Conservation (phyloP, 2,329 filamentous ascomycete genomes). For the Lasiodiplodia sp. region DNA sequence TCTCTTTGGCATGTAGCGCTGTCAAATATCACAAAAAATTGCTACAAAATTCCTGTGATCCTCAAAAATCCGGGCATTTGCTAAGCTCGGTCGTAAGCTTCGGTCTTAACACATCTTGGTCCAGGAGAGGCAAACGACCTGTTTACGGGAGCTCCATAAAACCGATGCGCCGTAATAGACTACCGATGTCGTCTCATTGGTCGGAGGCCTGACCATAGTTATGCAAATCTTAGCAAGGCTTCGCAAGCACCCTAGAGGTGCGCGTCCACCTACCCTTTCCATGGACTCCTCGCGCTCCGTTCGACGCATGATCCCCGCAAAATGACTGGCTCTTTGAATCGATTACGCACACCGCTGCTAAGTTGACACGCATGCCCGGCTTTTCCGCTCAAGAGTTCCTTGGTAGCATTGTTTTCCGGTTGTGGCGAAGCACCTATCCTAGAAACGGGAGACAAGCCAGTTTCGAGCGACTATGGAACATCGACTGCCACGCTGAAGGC, state of each 20-base stretch:
- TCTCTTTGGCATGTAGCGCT: not conserved
- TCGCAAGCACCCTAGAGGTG: not conserved
- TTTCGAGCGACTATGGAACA: not conserved
- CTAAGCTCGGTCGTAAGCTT: not conserved
- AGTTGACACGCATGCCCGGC: not conserved
- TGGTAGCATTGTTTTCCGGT: not conserved
- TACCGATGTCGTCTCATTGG: not conserved
- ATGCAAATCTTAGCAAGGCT: not conserved
- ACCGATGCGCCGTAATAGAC: not conserved
- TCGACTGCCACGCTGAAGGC: not conserved
- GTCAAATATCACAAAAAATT: not conserved
- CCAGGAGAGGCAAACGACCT: not conserved
- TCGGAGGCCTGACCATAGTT: not conserved
- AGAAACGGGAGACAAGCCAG: not conserved
- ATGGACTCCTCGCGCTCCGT: not conserved
- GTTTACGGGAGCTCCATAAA: not conserved
- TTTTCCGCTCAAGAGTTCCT: not conserved
- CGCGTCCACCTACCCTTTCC: not conserved
- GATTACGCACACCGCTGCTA: conserved; percentile 10
- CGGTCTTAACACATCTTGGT: not conserved
- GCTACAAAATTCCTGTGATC: not conserved
- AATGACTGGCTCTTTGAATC: not conserved
- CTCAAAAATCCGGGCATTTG: not conserved
- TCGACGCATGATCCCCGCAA: not conserved
- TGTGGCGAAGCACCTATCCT: not conserved